These are phyloP conservation scores for Penicillium sp. DNA, from an alignment of 2,329 filamentous ascomycete species.

Conservation along the genomic window DNA sequence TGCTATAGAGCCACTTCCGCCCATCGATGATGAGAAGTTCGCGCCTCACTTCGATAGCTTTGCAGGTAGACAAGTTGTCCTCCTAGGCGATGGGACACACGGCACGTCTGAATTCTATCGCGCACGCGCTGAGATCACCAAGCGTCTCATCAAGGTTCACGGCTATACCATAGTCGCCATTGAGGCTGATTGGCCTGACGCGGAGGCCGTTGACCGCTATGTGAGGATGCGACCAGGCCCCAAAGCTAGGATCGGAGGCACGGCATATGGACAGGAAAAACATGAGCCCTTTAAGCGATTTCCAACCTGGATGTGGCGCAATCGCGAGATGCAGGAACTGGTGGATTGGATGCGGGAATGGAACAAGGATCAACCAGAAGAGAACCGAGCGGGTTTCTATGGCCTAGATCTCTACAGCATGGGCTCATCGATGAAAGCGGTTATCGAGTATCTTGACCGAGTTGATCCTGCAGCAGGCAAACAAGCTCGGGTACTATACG, in stretches of 20 bases:
- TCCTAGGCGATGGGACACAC: slow-evolving; percentile 50
- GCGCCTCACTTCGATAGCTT: slow-evolving; percentile 43
- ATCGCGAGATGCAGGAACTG: slow-evolving; percentile 51
- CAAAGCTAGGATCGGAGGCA: slow-evolving; percentile 30
- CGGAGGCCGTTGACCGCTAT: slow-evolving; percentile 51
- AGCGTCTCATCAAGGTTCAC: slow-evolving; percentile 49
- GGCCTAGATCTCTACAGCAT: slow-evolving; percentile 55
- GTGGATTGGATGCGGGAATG: slow-evolving; percentile 52
- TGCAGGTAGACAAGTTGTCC: slow-evolving; percentile 40
- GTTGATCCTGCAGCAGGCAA: slow-evolving; percentile 46
- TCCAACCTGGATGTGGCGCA: slow-evolving; percentile 58
- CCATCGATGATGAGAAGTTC: slow-evolving; percentile 37
- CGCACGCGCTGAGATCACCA: slow-evolving; percentile 52
- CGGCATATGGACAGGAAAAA: slow-evolving; percentile 10
- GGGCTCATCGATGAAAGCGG: slow-evolving; percentile 46
- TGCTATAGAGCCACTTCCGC: slow-evolving; percentile 38
- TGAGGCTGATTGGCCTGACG: slow-evolving; percentile 57
- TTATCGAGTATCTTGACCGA: slow-evolving; percentile 50
- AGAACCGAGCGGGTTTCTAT: slow-evolving; percentile 45
- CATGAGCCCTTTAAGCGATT: slow-evolving; percentile 50
- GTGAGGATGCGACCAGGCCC: slow-evolving; percentile 46
- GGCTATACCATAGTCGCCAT: slow-evolving; percentile 53
- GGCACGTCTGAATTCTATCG: slow-evolving; percentile 57
- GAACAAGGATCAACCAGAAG: slow-evolving; percentile 36
- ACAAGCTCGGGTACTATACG: slow-evolving; percentile 47